Percentiles rank a stretch among this genome's conserved stretches.
These are phyloP conservation scores for Mediolabrus comicus DNA, from an alignment of 108 stramenopile species.

Conservation along the genomic window DNA sequence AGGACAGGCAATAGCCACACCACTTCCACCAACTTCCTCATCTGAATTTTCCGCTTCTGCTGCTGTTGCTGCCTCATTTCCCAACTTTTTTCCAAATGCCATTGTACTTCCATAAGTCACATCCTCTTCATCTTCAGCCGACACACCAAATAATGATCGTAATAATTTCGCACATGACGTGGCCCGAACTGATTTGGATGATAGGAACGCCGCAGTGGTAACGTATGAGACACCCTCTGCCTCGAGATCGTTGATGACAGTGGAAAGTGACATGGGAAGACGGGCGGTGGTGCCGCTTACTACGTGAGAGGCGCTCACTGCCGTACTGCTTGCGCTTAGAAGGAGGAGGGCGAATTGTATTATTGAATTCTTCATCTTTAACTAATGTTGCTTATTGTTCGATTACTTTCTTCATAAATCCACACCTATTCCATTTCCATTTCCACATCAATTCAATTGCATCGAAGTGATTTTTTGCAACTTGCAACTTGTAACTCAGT, in stretches of 20 bases:
- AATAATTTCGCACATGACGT: conserved; percentile 28
- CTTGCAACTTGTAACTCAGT: too few relatives aligned
- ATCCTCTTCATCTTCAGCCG: conserved; percentile 28
- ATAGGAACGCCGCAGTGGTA: conserved; percentile 69
- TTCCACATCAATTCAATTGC: too few relatives aligned
- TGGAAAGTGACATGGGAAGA: conserved; percentile 82
- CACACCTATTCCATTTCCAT: background rate
- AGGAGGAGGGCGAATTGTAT: background rate
- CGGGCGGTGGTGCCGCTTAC: conserved; percentile 57
- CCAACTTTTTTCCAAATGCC: conserved; percentile 66
- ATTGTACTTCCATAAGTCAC: conserved; percentile 51
- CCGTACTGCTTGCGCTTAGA: background rate
- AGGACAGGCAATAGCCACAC: conserved; percentile 66
- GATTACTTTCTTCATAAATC: background rate
- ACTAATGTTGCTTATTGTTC: background rate
- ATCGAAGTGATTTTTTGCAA: too few relatives aligned
- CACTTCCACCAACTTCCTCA: conserved; percentile 27
- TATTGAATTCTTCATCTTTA: background rate
- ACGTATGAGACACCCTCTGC: conserved; percentile 66
- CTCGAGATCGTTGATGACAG: conserved; percentile 76
- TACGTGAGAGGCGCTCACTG: conserved; percentile 30
- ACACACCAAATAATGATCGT: conserved; percentile 44
- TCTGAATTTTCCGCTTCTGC: conserved; percentile 32
- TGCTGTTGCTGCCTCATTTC: too few relatives aligned
- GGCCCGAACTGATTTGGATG: conserved; percentile 60